Evolutionary conservation across 257 asterid species (phyloP).

Genomic region (Nicotiana tabacum): DNA sequence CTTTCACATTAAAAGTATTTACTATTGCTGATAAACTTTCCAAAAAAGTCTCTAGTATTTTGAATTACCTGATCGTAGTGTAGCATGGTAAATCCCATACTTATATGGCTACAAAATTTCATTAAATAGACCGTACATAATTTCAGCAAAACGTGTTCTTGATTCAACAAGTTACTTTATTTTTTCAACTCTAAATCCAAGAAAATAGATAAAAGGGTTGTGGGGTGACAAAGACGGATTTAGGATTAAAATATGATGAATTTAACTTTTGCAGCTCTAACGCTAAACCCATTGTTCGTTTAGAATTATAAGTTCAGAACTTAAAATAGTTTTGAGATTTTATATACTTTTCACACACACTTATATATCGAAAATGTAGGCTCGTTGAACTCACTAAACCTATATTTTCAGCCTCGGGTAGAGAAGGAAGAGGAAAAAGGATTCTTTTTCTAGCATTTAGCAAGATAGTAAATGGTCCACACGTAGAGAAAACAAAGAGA

Average conservation of each 20-base stretch:
- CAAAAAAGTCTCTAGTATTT: not conserved
- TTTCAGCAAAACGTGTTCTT: not conserved
- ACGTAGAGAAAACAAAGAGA: not conserved
- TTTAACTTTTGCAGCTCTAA: not conserved
- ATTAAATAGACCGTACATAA: too few species aligned
- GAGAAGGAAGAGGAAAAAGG: not conserved
- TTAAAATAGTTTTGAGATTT: too few species aligned
- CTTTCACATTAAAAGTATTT: not conserved
- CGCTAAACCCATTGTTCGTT: not conserved
- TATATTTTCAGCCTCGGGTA: too few species aligned
- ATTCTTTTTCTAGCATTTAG: not conserved
- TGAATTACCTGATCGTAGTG: not conserved
- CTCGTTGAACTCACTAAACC: not conserved
- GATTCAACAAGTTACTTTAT: not conserved
- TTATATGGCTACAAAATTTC: not conserved
- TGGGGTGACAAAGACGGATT: not conserved
- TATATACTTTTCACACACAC: not conserved
- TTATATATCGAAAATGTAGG: too few species aligned
- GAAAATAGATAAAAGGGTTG: not conserved
- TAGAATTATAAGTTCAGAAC: not conserved
- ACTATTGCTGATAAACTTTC: not conserved
- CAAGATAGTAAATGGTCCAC: not conserved
- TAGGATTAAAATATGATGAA: not conserved
- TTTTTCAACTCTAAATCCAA: not conserved
- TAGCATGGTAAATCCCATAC: not conserved